These are phyloP conservation scores for Lophium mytilinum DNA, from an alignment of 495 filamentous ascomycete genomes.

Conservation along the genomic window DNA sequence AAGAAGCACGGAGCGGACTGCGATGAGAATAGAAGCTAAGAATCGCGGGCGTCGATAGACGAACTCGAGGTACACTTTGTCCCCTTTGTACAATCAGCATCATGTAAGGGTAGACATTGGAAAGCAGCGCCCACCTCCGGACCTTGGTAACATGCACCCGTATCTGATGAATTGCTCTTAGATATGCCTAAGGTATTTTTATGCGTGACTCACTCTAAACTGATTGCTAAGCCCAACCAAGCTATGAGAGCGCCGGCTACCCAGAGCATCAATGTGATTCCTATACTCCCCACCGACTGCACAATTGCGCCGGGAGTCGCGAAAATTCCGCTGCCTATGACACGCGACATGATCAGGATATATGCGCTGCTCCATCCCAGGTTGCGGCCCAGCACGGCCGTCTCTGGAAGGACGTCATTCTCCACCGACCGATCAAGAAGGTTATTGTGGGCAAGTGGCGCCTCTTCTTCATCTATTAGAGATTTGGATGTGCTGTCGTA, in stretches of 20 bases:
- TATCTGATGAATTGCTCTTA: too few species aligned
- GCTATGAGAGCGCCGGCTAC: slow-evolving; percentile 52
- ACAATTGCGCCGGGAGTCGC: slow-evolving; percentile 63
- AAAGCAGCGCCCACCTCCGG: slow-evolving; percentile 40
- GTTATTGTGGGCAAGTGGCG: too few species aligned
- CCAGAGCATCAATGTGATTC: slow-evolving; percentile 58
- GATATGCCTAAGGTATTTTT: too few species aligned
- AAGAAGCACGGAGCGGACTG: slow-evolving; percentile 58
- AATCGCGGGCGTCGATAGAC: slow-evolving; percentile 61
- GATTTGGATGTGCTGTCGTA: too few species aligned
- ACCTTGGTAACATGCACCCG: slow-evolving; percentile 64
- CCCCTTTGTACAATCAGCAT: slow-evolving; percentile 3
- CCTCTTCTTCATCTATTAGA: too few species aligned
- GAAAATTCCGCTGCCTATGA: slow-evolving; percentile 71
- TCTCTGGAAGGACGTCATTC: slow-evolving; percentile 56
- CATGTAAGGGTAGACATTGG: too few species aligned
- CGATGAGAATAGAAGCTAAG: slow-evolving; percentile 61
- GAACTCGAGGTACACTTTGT: slow-evolving; percentile 73
- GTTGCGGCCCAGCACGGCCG: slow-evolving; percentile 54
- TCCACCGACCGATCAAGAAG: slow-evolving; percentile 34
- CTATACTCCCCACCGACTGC: slow-evolving; percentile 57
- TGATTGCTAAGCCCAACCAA: slow-evolving; percentile 53
- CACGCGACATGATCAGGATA: slow-evolving; percentile 66
- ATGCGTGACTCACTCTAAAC: too few species aligned
- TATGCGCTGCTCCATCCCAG: slow-evolving; percentile 62